phyloP scores from a whole-genome alignment of 1,139 yeast species.

The Protomyces arabidopsidicola region DNA sequence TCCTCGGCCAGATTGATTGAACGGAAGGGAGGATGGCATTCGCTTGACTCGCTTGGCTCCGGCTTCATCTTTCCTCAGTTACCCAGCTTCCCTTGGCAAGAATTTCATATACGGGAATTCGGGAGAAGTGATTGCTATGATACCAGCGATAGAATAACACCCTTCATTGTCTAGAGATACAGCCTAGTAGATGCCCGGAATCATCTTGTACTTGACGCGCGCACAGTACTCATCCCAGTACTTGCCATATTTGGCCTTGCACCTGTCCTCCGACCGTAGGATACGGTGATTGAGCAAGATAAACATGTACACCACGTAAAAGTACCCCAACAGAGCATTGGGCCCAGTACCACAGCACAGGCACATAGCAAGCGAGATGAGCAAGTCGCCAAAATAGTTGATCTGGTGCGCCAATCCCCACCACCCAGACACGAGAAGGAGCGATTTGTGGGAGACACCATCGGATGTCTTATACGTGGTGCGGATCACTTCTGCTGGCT shows the following conservation, averaged over 20 bases:
- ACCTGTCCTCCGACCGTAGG: conserved; percentile 81
- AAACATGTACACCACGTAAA: conserved; percentile 78
- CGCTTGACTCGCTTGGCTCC: no score
- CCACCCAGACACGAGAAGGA: conserved; percentile 87
- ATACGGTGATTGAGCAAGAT: conserved; percentile 80
- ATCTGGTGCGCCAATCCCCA: conserved; percentile 91
- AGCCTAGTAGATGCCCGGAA: conserved; percentile 71
- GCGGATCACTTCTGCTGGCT: conserved; percentile 26
- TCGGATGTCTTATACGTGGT: conserved; percentile 14
- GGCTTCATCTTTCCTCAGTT: no score
- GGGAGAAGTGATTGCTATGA: no score
- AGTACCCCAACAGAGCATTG: conserved; percentile 75
- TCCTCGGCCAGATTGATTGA: no score
- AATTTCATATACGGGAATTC: no score
- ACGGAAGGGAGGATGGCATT: no score
- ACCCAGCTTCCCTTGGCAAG: no score
- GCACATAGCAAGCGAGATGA: conserved; percentile 88
- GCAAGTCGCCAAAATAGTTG: conserved; percentile 93
- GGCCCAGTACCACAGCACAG: conserved; percentile 70
- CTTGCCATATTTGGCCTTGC: conserved; percentile 76
- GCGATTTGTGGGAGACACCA: conserved; percentile 50
- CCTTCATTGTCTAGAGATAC: neutral
- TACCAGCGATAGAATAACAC: no score
- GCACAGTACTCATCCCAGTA: conserved; percentile 79
- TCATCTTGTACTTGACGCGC: conserved; percentile 78